phyloP scores from a whole-genome alignment of 495 filamentous ascomycete genomes.

The Aspergillus kassunensis region DNA sequence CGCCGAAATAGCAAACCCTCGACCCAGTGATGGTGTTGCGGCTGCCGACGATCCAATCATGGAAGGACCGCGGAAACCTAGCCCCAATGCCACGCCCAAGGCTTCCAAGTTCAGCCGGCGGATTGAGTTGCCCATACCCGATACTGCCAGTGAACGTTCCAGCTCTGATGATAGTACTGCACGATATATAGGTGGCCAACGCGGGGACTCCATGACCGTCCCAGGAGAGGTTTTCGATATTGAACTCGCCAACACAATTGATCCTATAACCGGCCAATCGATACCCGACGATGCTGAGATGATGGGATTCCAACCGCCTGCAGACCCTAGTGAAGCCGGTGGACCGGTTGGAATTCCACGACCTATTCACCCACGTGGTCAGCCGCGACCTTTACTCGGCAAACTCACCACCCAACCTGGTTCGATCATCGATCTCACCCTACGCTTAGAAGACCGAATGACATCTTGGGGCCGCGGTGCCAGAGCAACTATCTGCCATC shows the following conservation, averaged over 20 bases:
- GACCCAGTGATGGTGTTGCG: conserved; percentile 22
- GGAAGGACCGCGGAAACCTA: conserved; percentile 2
- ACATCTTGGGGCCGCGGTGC: conserved; percentile 71
- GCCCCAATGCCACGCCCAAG: conserved; percentile 29
- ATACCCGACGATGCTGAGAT: conserved; percentile 26
- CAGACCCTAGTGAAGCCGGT: conserved; percentile 8
- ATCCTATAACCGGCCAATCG: conserved; percentile 38
- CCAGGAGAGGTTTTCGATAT: conserved; percentile 24
- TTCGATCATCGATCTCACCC: conserved; percentile 49
- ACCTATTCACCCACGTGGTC: conserved; percentile 22
- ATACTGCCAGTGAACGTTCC: conserved; percentile 44
- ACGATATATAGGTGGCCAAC: conserved; percentile 4
- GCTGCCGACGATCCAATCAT: conserved; percentile 8
- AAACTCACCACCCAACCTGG: conserved; percentile 40
- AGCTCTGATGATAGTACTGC: conserved; percentile 21
- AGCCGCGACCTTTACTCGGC: conserved; percentile 41
- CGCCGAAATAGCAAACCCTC: conserved; percentile 32
- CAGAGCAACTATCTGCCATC: conserved; percentile 58
- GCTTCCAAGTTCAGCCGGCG: conserved; percentile 31
- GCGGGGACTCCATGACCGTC: conserved; percentile 1
- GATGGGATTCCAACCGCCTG: conserved; percentile 16
- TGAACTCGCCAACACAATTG: conserved; percentile 40
- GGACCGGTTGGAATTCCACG: conserved; percentile 5
- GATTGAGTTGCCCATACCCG: conserved; percentile 37
- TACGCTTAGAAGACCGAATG: conserved; percentile 60